Conservation (phyloP, 148 eudicot genomes). For the Mesembryanthemum crystallinum region DNA sequence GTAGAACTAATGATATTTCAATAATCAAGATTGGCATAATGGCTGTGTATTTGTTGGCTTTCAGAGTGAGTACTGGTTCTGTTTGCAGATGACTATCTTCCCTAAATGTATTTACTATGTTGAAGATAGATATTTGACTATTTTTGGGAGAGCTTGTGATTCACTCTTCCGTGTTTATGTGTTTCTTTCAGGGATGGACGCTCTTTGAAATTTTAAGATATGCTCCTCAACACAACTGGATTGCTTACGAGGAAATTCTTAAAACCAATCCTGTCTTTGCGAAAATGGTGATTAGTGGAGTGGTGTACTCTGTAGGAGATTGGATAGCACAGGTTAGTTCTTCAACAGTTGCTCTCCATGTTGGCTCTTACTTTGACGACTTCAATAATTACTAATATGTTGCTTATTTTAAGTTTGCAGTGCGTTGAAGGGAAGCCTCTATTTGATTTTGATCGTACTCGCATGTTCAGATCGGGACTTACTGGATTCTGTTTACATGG, state of each 20-base stretch:
- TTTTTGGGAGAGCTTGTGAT: background rate
- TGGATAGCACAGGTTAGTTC: slow-evolving; percentile 97
- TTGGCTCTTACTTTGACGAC: background rate
- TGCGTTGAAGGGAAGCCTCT: slow-evolving; percentile 93
- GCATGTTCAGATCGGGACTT: slow-evolving; percentile 89
- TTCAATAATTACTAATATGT: slow-evolving; percentile 4
- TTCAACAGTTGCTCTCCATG: slow-evolving; percentile 1
- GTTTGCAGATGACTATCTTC: background rate
- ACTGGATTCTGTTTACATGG: slow-evolving; percentile 91
- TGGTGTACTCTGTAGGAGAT: slow-evolving; percentile 92
- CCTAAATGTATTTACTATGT: background rate
- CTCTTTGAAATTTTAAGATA: slow-evolving; percentile 82
- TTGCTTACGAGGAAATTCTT: slow-evolving; percentile 86
- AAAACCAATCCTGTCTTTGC: slow-evolving; percentile 87
- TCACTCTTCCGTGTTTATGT: slow-evolving; percentile 10
- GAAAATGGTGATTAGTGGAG: slow-evolving; percentile 95
- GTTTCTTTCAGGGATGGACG: slow-evolving; percentile 80
- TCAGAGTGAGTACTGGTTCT: background rate
- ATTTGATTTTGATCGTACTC: slow-evolving; percentile 84
- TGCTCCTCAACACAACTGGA: slow-evolving; percentile 95
- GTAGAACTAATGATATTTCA: too few species aligned
- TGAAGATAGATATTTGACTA: background rate
- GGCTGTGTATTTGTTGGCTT: background rate
- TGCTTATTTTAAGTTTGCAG: slow-evolving; percentile 38
- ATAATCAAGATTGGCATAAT: background rate